phyloP scores from a whole-genome alignment of 78 protist species.

The Isochrysis galbana region DNA sequence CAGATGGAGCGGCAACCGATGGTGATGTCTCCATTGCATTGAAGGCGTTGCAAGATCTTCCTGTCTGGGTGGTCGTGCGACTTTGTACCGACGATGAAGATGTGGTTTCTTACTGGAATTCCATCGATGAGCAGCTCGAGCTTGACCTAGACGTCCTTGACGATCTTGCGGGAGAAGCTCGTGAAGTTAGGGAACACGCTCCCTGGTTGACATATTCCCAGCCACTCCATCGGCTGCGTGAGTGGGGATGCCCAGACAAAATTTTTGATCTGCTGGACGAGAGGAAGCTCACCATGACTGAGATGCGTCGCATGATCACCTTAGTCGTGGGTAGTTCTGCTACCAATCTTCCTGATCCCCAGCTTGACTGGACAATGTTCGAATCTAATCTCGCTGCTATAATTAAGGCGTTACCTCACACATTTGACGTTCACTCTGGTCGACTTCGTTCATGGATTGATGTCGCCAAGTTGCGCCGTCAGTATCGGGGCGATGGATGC shows the following conservation, averaged over 20 bases:
- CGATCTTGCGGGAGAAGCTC: background rate
- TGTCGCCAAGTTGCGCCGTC: too few species aligned
- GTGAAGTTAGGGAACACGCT: background rate
- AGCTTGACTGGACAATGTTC: background rate
- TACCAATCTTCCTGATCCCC: background rate
- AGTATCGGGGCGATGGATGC: too few species aligned
- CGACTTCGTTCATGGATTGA: too few species aligned
- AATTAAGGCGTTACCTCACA: too few species aligned
- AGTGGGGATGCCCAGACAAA: background rate
- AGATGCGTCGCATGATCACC: too few species aligned
- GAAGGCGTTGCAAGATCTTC: background rate
- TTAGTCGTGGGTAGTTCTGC: too few species aligned
- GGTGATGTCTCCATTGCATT: background rate
- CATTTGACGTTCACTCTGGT: too few species aligned
- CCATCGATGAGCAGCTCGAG: background rate
- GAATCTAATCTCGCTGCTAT: background rate
- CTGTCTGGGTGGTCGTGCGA: background rate
- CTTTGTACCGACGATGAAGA: background rate
- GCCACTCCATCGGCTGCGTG: background rate
- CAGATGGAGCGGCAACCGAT: conserved; percentile 1
- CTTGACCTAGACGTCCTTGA: background rate
- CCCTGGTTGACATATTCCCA: background rate
- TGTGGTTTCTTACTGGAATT: background rate
- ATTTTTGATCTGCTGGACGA: background rate
- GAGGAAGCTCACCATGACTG: background rate